Evolutionary conservation across 2,329 filamentous ascomycete species (phyloP).

Genomic region (Cladosporium austrohemisphaericum): DNA sequence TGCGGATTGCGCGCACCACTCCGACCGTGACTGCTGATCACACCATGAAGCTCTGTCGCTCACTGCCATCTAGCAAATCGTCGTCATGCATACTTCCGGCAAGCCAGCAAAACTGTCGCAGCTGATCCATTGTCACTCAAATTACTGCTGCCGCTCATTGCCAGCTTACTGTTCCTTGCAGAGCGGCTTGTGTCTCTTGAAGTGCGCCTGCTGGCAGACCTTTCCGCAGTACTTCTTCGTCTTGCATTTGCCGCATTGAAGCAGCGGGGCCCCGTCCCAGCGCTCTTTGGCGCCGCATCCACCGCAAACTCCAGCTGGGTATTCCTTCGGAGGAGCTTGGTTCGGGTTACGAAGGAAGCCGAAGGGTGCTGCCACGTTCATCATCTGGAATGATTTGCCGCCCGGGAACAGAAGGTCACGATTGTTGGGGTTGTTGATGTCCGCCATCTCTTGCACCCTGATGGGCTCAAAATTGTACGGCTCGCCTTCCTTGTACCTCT

Average conservation of each 20-base stretch:
- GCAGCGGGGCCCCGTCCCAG: neutral
- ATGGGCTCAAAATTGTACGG: slow-evolving; percentile 17
- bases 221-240: slow-evolving; percentile 23
- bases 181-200: slow-evolving; percentile 24
- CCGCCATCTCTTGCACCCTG: neutral
- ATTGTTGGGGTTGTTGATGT: neutral
- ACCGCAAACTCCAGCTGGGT: neutral
- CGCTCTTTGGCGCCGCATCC: slow-evolving; percentile 5
- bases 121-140: neutral
- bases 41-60: too few relatives aligned
- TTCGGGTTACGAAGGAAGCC: neutral
- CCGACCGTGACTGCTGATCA: too few relatives aligned
- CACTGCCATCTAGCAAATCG: too few relatives aligned
- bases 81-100: too few relatives aligned
- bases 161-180: slow-evolving; percentile 15
- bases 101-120: neutral
- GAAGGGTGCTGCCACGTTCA: slow-evolving; percentile 3
- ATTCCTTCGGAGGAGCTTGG: neutral
- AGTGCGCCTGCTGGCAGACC: slow-evolving; percentile 26
- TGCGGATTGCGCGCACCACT: too few relatives aligned
- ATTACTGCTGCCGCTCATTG: neutral
- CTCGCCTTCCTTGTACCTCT: slow-evolving; percentile 15
- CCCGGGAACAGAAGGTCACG: neutral
- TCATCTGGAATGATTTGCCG: neutral
- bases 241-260: slow-evolving; percentile 21